Percentiles rank a stretch among this genome's conserved stretches.
phyloP scores from a whole-genome alignment of 352 stramenopile genomes.

The Globisporangium alternatum region DNA sequence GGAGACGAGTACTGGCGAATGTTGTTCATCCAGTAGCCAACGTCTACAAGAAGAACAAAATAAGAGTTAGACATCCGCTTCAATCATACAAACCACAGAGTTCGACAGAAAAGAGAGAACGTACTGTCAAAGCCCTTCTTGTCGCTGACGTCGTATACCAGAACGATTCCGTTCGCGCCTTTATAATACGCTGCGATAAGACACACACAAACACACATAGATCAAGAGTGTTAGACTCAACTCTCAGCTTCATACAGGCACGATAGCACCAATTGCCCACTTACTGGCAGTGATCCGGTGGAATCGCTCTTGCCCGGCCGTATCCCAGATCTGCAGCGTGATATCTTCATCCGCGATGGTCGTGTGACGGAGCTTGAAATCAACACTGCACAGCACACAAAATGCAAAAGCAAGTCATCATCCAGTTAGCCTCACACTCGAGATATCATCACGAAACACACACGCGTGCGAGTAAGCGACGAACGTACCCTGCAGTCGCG shows the following conservation, averaged over 20 bases:
- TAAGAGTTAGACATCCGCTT: neutral
- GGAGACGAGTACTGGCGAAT: constrained; percentile 87
- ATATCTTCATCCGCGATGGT: constrained; percentile 80
- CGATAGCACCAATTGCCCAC: constrained; percentile 17
- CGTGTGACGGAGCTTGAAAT: constrained; percentile 92
- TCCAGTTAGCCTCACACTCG: neutral
- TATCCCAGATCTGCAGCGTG: constrained; percentile 94
- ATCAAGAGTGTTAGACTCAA: constrained; percentile 15
- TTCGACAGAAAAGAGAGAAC: constrained; percentile 11
- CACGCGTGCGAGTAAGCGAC: neutral
- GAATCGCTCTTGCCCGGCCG: constrained; percentile 92
- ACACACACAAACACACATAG: neutral
- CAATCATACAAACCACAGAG: neutral
- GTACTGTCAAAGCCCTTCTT: constrained; percentile 91
- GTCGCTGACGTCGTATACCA: constrained; percentile 93
- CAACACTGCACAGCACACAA: constrained; percentile 51
- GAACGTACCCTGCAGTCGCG: constrained; percentile 83
- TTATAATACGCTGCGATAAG: constrained; percentile 89
- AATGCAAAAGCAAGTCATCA: neutral
- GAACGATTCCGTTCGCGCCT: constrained; percentile 91
- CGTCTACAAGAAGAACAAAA: constrained; percentile 45
- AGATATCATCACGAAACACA: constrained; percentile 7
- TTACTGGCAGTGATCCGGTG: constrained; percentile 92
- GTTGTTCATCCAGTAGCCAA: constrained; percentile 96
- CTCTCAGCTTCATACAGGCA: neutral